Percentiles rank a stretch among this genome's conserved stretches.
Conservation (phyloP, 768 basidiomycete genomes). For the Pleurotus platypus region DNA sequence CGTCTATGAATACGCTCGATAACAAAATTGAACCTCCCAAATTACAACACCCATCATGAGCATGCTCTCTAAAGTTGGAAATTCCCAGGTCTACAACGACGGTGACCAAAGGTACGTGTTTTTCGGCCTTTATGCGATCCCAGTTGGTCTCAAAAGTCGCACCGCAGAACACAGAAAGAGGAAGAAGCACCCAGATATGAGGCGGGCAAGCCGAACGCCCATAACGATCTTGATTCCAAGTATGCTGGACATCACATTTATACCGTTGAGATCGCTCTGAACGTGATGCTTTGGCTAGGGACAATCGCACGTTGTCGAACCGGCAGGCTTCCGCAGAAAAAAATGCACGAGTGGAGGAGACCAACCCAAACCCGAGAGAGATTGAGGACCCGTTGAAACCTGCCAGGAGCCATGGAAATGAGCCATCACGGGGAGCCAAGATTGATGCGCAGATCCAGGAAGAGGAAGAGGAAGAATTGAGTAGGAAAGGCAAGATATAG, state of each 20-base stretch:
- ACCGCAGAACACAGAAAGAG: not conserved
- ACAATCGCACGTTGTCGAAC: slow-evolving; percentile 39
- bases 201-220: slow-evolving; percentile 28
- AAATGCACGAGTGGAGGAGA: slow-evolving; percentile 23
- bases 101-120: slow-evolving; percentile 43
- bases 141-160: no score
- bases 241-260: slow-evolving; percentile 14
- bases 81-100: slow-evolving; percentile 41
- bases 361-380: slow-evolving; percentile 24
- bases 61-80: slow-evolving; percentile 52
- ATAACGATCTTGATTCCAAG: slow-evolving; percentile 39
- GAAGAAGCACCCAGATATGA: slow-evolving; percentile 12
- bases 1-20: no score
- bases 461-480: slow-evolving; percentile 47
- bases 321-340: slow-evolving; percentile 28
- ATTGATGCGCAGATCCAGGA: slow-evolving; percentile 53
- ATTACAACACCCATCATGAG: not conserved
- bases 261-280: no score
- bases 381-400: slow-evolving; percentile 44
- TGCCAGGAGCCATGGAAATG: slow-evolving; percentile 49
- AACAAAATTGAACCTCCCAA: no score
- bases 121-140: no score
- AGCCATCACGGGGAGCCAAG: slow-evolving; percentile 54
- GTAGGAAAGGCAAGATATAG: slow-evolving; percentile 31
- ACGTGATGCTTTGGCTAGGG: slow-evolving; percentile 22